Base-by-base conservation (phyloP, 1,284 basidiomycete species). In the Omphalotus olearius region DNA sequence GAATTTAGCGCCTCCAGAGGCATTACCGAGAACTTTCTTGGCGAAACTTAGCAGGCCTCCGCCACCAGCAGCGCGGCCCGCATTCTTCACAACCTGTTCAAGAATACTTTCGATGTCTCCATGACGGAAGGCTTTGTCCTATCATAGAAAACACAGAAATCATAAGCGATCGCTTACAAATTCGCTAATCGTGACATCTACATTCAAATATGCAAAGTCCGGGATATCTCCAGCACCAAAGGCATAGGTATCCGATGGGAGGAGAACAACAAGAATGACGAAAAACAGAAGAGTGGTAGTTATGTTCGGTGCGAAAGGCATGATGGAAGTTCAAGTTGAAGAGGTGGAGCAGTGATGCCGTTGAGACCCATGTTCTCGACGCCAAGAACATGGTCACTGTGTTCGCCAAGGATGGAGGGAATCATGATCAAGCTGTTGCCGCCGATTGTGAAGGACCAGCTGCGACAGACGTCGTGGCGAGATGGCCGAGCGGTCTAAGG, bases 401-500 rank as follows among this genome's bases (percentile, higher is more conserved):
- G 3, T 33, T 33, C 13, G 30, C 30, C 30, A 33, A 33, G 30
- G 30, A 33, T 28, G 30, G 23, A 23, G 23, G 5, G 23, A 33
- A n/a, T n/a, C n/a, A n/a, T n/a, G n/a, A n/a, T n/a, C n/a, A n/a
- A n/a, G n/a, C n/a, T n/a, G n/a, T n/a, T n/a, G n/a, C n/a, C n/a
- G n/a, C n/a, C n/a, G n/a, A n/a, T n/a, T n/a, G n/a, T n/a, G n/a
- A n/a, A 23, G 5, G 23, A 23, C 23, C 3, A 23, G 30, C 30
- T 33, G 13, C 4, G 9, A 9, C 30, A 33, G n/a, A 10, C 30
- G 13, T 9, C 7, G 13, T 33, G 30, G 30, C 30, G 79, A 83
- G 83, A 85, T 86, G 84, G 83, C 83, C 84, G 84, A 86, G 83
- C 82, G 83, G 83, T 87, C 84, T 81, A 85, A 86, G 83, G 83